These are phyloP conservation scores for Lenzites betulinus DNA, from an alignment of 768 basidiomycete genomes.

Conservation along the genomic window DNA sequence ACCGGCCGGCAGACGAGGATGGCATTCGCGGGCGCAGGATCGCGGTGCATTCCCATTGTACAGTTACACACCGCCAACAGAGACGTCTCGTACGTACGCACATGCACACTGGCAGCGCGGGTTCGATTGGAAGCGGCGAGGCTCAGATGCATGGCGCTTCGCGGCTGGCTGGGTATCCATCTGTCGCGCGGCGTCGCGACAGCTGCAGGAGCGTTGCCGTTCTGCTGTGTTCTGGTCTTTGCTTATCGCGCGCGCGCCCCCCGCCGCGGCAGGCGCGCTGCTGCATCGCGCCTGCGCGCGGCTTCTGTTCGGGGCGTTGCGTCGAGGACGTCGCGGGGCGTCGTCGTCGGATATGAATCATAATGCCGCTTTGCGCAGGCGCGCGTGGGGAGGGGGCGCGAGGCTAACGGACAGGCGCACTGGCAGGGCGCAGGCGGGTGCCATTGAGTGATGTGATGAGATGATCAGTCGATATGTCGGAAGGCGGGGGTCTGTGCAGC, in stretches of 20 bases:
- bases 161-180: not conserved
- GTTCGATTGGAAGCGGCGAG: too few relatives aligned
- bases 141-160: too few relatives aligned
- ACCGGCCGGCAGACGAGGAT: not conserved
- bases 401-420: conserved; percentile 18
- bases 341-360: conserved; percentile 21
- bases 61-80: too few relatives aligned
- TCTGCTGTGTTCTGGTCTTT: not conserved
- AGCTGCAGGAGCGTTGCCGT: too few relatives aligned
- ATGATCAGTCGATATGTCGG: conserved; percentile 15
- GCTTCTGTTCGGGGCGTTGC: conserved; percentile 18
- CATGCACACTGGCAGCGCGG: too few relatives aligned
- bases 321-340: conserved; percentile 2
- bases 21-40: too few relatives aligned
- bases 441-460: conserved; percentile 14
- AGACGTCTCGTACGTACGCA: too few relatives aligned
- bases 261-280: not conserved
- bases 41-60: too few relatives aligned
- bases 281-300: conserved; percentile 3
- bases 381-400: not conserved
- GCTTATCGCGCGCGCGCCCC: conserved; percentile 8
- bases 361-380: conserved; percentile 17
- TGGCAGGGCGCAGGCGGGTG: too few relatives aligned
- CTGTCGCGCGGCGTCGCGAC: conserved; percentile 10
- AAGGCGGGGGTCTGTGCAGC: not conserved